Evolutionary conservation across 1,284 basidiomycete species (phyloP).

Genomic region (Cystobasidium sp.): DNA sequence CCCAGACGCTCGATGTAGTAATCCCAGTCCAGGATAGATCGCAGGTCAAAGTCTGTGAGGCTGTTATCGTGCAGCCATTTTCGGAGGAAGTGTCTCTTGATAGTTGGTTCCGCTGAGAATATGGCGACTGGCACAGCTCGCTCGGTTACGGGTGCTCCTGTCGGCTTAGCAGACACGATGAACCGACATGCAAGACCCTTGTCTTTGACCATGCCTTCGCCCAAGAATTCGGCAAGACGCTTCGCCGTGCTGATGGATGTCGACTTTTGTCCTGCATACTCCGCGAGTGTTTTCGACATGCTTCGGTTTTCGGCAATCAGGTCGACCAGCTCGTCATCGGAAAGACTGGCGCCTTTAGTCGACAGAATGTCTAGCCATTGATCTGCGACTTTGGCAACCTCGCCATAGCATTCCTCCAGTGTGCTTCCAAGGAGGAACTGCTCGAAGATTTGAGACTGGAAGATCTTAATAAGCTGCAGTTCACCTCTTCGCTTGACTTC

Average conservation of each 20-base stretch:
- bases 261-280: slow-evolving; percentile 95
- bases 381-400: slow-evolving; percentile 90
- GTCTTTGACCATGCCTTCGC: slow-evolving; percentile 99
- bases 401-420: slow-evolving; percentile 92
- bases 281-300: slow-evolving; percentile 95
- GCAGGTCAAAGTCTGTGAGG: slow-evolving; percentile 84
- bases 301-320: slow-evolving; percentile 98
- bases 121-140: slow-evolving; percentile 98
- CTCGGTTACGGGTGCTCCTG: slow-evolving; percentile 94
- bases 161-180: slow-evolving; percentile 93
- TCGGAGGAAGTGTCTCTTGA: slow-evolving; percentile 88
- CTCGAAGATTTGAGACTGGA: slow-evolving; percentile 98
- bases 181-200: slow-evolving; percentile 99
- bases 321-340: slow-evolving; percentile 92
- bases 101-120: slow-evolving; percentile 89
- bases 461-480: slow-evolving; percentile 98
- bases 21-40: slow-evolving; percentile 95
- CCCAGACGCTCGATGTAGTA: slow-evolving; percentile 99
- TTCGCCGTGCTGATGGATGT: slow-evolving; percentile 97
- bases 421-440: slow-evolving; percentile 92
- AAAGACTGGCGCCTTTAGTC: slow-evolving; percentile 78
- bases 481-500: slow-evolving; percentile 98
- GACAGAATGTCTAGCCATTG: slow-evolving; percentile 98
- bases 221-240: slow-evolving; percentile 94
- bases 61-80: slow-evolving; percentile 96